Conservation (phyloP, 2,329 filamentous ascomycete species). For the Clonostachys chloroleuca region DNA sequence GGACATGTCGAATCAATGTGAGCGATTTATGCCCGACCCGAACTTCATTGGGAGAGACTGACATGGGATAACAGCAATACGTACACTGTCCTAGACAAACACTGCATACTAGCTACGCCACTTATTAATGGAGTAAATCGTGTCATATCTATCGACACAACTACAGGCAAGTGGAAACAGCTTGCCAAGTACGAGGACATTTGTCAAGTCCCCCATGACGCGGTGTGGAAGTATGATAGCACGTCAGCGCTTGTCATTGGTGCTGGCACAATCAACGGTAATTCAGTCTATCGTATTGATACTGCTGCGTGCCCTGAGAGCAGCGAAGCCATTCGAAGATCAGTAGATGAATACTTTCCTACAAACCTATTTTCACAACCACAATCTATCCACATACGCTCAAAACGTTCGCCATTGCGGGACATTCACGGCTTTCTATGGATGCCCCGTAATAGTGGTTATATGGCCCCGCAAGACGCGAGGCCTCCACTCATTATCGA, state of each 20-base stretch:
- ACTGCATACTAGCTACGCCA: constrained; percentile 24
- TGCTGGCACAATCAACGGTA: constrained; percentile 25
- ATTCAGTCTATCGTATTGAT: constrained; percentile 23
- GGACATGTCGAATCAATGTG: constrained; percentile 19
- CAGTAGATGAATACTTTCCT: constrained; percentile 22
- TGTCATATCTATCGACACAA: constrained; percentile 31
- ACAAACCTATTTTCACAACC: constrained; percentile 27
- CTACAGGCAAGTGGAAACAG: constrained; percentile 17
- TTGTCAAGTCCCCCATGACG: constrained; percentile 21
- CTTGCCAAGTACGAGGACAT: constrained; percentile 20
- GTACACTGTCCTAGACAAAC: constrained; percentile 27
- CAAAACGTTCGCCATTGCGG: constrained; percentile 17
- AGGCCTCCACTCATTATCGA: constrained; percentile 43
- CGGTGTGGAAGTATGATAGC: too few species aligned
- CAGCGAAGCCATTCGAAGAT: constrained; percentile 21
- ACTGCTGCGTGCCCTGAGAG: constrained; percentile 10
- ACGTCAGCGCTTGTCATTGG: constrained; percentile 9
- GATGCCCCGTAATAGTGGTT: constrained; percentile 41
- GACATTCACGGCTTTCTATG: constrained; percentile 40
- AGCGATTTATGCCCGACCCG: constrained; percentile 12
- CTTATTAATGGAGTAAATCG: constrained; percentile 22
- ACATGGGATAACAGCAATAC: constrained; percentile 21
- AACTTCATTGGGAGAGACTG: too few species aligned
- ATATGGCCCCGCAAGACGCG: constrained; percentile 20
- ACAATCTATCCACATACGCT: constrained; percentile 21